These are phyloP conservation scores for Fusarium sp. DNA, from an alignment of 2,329 filamentous ascomycete genomes.

Conservation along the genomic window DNA sequence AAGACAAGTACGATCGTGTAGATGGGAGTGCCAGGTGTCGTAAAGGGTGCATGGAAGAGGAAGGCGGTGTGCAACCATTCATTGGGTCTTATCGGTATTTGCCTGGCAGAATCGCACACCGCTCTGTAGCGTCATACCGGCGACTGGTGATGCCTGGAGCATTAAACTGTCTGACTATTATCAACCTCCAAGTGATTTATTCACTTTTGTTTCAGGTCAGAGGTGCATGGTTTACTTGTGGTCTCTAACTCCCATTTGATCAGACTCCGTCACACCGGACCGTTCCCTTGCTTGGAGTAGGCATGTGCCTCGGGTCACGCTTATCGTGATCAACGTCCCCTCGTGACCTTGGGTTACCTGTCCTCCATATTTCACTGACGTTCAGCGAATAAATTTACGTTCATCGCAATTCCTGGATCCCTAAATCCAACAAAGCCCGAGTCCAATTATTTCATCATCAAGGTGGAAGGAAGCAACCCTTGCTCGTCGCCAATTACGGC, in stretches of 20 bases:
- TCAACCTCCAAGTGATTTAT: neutral
- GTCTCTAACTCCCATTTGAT: neutral
- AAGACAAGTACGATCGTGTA: conserved; percentile 4
- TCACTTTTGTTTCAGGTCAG: neutral
- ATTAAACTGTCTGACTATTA: conserved; percentile 3
- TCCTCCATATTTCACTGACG: conserved; percentile 3
- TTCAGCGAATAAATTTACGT: neutral
- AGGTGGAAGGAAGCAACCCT: neutral
- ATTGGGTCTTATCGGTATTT: conserved; percentile 33
- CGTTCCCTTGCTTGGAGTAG: neutral
- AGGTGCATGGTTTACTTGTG: neutral
- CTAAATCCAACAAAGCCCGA: neutral
- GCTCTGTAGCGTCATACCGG: conserved; percentile 42
- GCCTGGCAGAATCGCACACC: conserved; percentile 41
- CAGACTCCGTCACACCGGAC: neutral
- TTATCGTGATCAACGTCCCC: conserved; percentile 36
- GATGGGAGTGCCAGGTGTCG: conserved; percentile 39
- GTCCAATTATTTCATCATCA: neutral
- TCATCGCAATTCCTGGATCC: neutral
- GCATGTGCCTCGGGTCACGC: conserved; percentile 40
- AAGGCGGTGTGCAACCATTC: conserved; percentile 35
- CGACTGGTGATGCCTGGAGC: conserved; percentile 38
- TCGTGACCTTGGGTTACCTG: conserved; percentile 25
- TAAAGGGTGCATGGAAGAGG: conserved; percentile 27
- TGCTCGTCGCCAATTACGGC: neutral